Percentiles rank a stretch among this genome's conserved stretches.
These are phyloP conservation scores for Backusella circina DNA, from an alignment of 192 early-diverging fungal genomes.

Conservation along the genomic window DNA sequence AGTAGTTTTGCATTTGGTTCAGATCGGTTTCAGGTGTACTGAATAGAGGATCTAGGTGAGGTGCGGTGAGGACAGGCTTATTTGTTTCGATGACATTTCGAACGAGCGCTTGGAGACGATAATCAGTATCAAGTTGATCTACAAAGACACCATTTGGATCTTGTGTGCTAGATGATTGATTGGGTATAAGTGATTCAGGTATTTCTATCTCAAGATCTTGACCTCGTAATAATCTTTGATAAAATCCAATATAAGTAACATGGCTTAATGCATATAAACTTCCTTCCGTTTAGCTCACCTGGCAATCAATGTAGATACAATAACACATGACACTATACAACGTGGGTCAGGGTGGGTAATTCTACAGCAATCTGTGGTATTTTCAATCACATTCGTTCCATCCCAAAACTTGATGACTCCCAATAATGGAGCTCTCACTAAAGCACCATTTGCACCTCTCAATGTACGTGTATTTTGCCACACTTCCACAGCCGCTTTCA, in stretches of 20 bases:
- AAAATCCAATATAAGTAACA: background rate
- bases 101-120: slow-evolving; percentile 19
- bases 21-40: slow-evolving; percentile 25
- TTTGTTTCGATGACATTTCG: slow-evolving; percentile 28
- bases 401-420: slow-evolving; percentile 45
- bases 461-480: slow-evolving; percentile 22
- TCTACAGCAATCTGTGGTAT: slow-evolving; percentile 27
- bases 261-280: background rate
- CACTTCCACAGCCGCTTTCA: slow-evolving; percentile 32
- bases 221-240: slow-evolving; percentile 25
- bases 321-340: slow-evolving; percentile 40
- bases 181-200: slow-evolving; percentile 1
- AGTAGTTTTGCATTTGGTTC: slow-evolving; percentile 19
- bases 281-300: background rate
- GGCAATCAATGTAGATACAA: slow-evolving; percentile 37
- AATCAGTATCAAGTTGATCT: slow-evolving; percentile 17
- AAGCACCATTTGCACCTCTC: slow-evolving; percentile 42
- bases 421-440: slow-evolving; percentile 39
- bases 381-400: slow-evolving; percentile 35
- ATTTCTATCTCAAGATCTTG: slow-evolving; percentile 25
- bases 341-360: slow-evolving; percentile 49
- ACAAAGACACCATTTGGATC: background rate
- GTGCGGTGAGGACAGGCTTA: slow-evolving; percentile 27
- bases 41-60: slow-evolving; percentile 28
- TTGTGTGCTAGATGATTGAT: background rate